These are phyloP conservation scores for Thecaphora thlaspeos DNA, from an alignment of 1,284 basidiomycete genomes.

Conservation along the genomic window DNA sequence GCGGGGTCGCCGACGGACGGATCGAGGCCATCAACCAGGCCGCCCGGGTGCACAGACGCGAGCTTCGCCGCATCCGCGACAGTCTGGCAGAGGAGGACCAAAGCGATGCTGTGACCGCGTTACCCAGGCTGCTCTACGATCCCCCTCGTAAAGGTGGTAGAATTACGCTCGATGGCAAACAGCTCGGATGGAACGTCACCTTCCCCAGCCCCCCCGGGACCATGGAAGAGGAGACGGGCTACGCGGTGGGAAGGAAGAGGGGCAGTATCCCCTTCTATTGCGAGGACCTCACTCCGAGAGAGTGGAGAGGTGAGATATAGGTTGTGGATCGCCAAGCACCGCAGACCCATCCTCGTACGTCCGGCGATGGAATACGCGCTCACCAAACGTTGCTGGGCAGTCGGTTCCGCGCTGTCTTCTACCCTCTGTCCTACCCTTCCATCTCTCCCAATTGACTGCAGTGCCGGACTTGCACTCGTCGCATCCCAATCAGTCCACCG, in stretches of 20 bases:
- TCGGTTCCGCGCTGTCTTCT: no score
- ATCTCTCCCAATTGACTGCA: no score
- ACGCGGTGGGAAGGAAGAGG: slow-evolving; percentile 10
- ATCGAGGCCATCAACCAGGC: slow-evolving; percentile 28
- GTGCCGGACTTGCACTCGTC: slow-evolving; percentile 17
- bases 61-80: no score
- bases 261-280: slow-evolving; percentile 39
- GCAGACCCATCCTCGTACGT: no score
- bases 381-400: no score
- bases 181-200: slow-evolving; percentile 38
- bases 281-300: slow-evolving; percentile 33
- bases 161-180: slow-evolving; percentile 20
- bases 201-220: slow-evolving; percentile 21
- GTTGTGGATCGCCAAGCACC: no score
- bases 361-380: no score
- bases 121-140: slow-evolving; percentile 16
- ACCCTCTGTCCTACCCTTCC: no score
- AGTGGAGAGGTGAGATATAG: slow-evolving; percentile 10
- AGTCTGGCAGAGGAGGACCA: not conserved
- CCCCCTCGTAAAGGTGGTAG: slow-evolving; percentile 21
- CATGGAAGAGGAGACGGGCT: not conserved
- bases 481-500: slow-evolving; percentile 31
- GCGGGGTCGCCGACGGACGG: slow-evolving; percentile 20
- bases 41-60: slow-evolving; percentile 2
- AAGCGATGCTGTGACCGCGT: not conserved